Evolutionary conservation across 306 rosid genomes (phyloP), one percentile per base, ranked within the genome.

Genomic region (Betula pendula): DNA sequence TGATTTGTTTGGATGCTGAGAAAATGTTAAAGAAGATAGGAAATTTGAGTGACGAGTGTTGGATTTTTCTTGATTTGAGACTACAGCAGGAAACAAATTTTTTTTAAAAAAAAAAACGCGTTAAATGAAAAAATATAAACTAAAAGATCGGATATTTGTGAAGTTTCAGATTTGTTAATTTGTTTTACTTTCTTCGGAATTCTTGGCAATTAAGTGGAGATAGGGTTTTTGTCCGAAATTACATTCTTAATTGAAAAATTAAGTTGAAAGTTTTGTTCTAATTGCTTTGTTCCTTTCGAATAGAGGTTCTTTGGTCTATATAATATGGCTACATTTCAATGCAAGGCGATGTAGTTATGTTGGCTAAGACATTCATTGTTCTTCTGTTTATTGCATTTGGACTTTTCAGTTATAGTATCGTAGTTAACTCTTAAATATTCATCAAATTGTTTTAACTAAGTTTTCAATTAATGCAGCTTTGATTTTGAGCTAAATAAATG

Each of bases 1-100:
- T 45, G 33, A 24, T 63, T 53, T 71, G 25, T 56, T 45, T 72
- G 71, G 38, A 25, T 10, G 68, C 7, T 73, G 70, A 40, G 72
- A 60, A 72, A 35, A 65, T 65, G 72, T 20, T 9, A n/a, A 35
- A 35, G 70, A 33, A 63, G 70, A 63, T 17, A 33, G 22, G 47
- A 35, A 35, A 35, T 65, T 17, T 40, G 16, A 19, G 27, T 65
- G 4, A 1, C 1, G 48, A 66, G 43, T 38, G 15, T n/a, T 65
- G 47, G n/a, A 35, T 33, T 17, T 63, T 3, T 65, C 22, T 3
- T 65, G 20, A 19, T 38, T n/a, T 38, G 14, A 40, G 63, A 56
- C 31, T 7, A 13, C 9, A 24, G 17, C 11, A n/a, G 24, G 33
- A 56, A 56, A 10, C 14, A 52, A 7, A 7, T 52, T 60, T 38